These are phyloP conservation scores for Leccinellum rugosiceps DNA, from an alignment of 768 basidiomycete species.

Conservation along the genomic window DNA sequence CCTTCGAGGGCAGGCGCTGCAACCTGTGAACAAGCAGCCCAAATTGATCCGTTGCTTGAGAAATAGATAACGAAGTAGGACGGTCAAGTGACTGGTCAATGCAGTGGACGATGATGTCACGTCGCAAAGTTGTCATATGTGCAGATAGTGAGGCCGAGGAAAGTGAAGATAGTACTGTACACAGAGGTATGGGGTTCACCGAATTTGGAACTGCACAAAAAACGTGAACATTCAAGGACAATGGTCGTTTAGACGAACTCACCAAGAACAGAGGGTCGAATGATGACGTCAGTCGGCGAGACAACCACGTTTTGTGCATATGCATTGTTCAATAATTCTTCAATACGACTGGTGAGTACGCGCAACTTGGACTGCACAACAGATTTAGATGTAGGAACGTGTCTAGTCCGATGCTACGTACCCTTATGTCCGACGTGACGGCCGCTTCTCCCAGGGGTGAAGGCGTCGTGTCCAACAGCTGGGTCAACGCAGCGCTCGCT, in stretches of 20 bases:
- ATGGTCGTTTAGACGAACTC: constrained; percentile 12
- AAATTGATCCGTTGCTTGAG: constrained; percentile 32
- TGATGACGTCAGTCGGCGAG: constrained; percentile 45
- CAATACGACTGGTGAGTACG: constrained; percentile 52
- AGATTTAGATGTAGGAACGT: background rate
- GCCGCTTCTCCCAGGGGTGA: constrained; percentile 46
- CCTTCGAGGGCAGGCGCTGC: constrained; percentile 41
- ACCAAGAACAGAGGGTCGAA: constrained; percentile 52
- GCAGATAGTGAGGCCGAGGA: constrained; percentile 50
- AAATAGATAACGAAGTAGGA: constrained; percentile 41
- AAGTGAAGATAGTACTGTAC: constrained; percentile 57
- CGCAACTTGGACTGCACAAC: constrained; percentile 49
- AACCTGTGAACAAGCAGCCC: constrained; percentile 43
- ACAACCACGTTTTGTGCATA: constrained; percentile 58
- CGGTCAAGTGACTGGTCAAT: constrained; percentile 57
- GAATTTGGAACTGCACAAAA: constrained; percentile 54
- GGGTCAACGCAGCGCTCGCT: constrained; percentile 41
- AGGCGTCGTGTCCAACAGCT: constrained; percentile 47
- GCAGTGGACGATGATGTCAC: constrained; percentile 59
- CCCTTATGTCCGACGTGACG: constrained; percentile 58
- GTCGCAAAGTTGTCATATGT: constrained; percentile 58
- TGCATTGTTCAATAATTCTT: constrained; percentile 72
- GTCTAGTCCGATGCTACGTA: constrained; percentile 29
- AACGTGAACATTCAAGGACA: constrained; percentile 1
- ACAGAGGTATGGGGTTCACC: constrained; percentile 46